Base-by-base conservation (phyloP, 768 basidiomycete genomes). In the Leccinum variicolor region DNA sequence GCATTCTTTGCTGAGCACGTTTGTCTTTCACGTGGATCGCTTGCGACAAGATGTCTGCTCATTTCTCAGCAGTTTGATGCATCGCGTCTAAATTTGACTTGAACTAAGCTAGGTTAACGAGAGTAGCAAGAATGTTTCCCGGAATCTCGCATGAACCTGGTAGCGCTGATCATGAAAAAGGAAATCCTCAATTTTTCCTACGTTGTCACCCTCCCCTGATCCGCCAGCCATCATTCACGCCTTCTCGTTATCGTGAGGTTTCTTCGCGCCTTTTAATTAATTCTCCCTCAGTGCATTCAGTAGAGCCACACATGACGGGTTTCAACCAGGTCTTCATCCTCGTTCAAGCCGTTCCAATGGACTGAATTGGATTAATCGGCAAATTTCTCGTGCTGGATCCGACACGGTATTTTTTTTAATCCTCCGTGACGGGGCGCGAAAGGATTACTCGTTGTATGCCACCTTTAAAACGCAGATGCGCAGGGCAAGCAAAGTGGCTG, bases 241-340 rank as follows among this genome's bases (percentile, higher is more conserved):
- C 61, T 66, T 70, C 64, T 66, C 69, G 54, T 64, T 60, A 70
- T 66, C 67, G 55, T 60, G 67, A 70, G 67, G 67, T 66, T 68
- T 63, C 66, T 64, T 51, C 50, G 58, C 67, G 59, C 53, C 57
- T 54, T 60, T 69, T 69, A 56, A 69, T 69, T 69, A 69, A 69
- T 69, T 64, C 34, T 52, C n/a, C 57, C 55, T 34, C 43, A 41
- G 46, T 50, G 47, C 41, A 68, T 59, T 61, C 57, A 63, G 61
- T 55, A 47, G 56, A 58, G 33, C 26, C 39, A 52, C 58, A 50
- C 62, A 33, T 50, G 63, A 21, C 53, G 34, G 54, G 55, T 52
- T 48, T 52, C 50, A 55, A 31, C 55, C 34, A 48, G 28, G 43
- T 53, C 48, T 55, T 55, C 49, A 61, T 54, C 68, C 54, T 64